Percentiles rank a stretch among this genome's conserved stretches.
phyloP scores from a whole-genome alignment of 805 yeast genomes.

The Priceomyces haplophilus region DNA sequence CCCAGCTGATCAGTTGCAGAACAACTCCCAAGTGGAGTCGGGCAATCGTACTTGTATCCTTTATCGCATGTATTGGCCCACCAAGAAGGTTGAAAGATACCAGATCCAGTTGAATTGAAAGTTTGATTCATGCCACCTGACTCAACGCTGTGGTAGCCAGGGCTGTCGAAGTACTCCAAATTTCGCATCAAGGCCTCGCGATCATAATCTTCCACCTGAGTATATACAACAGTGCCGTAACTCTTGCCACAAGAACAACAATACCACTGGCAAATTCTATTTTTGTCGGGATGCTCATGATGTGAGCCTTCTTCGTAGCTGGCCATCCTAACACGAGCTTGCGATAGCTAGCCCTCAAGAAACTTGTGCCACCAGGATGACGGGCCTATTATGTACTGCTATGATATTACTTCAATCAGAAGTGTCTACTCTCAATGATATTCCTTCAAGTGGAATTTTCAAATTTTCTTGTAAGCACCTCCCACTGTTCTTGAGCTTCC shows the following conservation, averaged over 20 bases:
- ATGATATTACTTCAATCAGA: background rate
- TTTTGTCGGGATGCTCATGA: slow-evolving; percentile 3
- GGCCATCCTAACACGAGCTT: slow-evolving; percentile 5
- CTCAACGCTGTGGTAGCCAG: slow-evolving; percentile 8
- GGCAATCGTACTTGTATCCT: background rate
- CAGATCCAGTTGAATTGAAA: background rate
- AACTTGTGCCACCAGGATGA: background rate
- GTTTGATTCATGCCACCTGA: background rate
- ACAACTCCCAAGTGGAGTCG: too few relatives aligned
- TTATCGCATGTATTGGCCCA: background rate
- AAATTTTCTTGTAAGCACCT: too few relatives aligned
- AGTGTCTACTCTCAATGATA: background rate
- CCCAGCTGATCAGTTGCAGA: too few relatives aligned
- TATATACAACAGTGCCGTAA: slow-evolving; percentile 31
- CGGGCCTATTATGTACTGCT: background rate
- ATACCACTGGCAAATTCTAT: slow-evolving; percentile 40
- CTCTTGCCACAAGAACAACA: slow-evolving; percentile 41
- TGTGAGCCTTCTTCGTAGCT: slow-evolving; percentile 1
- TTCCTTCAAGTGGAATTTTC: background rate
- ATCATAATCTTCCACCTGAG: slow-evolving; percentile 6
- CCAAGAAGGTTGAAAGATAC: background rate
- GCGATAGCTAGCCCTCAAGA: background rate
- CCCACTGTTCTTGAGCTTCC: too few relatives aligned
- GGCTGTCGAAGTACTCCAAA: slow-evolving; percentile 24
- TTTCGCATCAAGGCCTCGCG: slow-evolving; percentile 10